Base-by-base conservation (phyloP, 306 rosid species). In the Astragalus membranaceus region DNA sequence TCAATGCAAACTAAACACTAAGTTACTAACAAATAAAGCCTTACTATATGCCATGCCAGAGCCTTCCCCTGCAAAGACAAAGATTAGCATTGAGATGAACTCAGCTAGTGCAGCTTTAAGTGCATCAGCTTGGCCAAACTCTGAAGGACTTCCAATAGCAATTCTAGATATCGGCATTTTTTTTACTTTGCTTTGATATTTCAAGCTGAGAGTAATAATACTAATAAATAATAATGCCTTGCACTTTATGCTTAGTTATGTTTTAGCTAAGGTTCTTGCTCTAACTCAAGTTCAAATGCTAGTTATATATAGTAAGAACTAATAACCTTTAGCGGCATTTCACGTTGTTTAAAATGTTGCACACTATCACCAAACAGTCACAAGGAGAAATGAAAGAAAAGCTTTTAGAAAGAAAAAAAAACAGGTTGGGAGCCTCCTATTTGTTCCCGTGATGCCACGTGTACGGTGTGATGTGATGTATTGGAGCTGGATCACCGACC, bases 11-110 rank as follows among this genome's bases (percentile, higher is more conserved):
- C 37, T 0, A 64, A 29, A 72, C 9, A 60, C 32, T 49, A 12
- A 17, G 13, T 30, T 32, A 47, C 13, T 26, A 26, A 26, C 30
- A 26, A 26, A 26, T 26, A 26, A 26, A 26, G 8, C 5, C 41
- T 69, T 83, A 89, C 96, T 83, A 72, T 69, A 90, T 13, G 94
- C 94, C 82, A 86, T 77, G 69, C 94, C 94, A 6, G 88, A 84
- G 72, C 96, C 96, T 65, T 86, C 88, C 3, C 92, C 89, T 6
- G 96, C 96, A 59, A 89, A 89, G 48, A 89, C 93, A 60, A 89
- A 87, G 61, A 89, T 89, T 47, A 89, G 93, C 78, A 80, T 71
- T 23, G 91, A 87, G 67, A 89, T 81, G 63, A 89, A 89, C 89
- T 89, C 93, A 10, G 91, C 93, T 0, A 87, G 79, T 9, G 88